Percentiles rank a stretch among this genome's conserved stretches.
Evolutionary conservation across 1,284 basidiomycete species (phyloP).

Genomic region (Polyporus tsugae): DNA sequence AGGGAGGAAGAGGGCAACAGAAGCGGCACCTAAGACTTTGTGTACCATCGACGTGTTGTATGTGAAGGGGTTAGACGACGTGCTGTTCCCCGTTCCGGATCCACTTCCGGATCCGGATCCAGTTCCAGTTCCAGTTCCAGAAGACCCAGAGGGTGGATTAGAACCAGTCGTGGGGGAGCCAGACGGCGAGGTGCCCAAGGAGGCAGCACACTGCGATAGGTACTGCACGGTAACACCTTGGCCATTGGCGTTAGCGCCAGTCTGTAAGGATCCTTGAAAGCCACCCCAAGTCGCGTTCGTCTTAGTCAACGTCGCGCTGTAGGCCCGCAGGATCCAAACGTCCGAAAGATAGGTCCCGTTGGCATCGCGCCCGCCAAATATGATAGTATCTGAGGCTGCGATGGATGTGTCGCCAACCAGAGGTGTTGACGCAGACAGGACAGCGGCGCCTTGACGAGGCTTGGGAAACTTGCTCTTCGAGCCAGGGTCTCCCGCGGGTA

Average conservation of each 20-base stretch:
- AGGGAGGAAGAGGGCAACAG: conserved; percentile 64
- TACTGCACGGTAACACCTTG: conserved; percentile 71
- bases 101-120: neutral
- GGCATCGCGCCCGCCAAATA: conserved; percentile 78
- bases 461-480: conserved; percentile 56
- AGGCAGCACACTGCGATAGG: conserved; percentile 64
- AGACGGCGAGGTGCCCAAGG: conserved; percentile 39
- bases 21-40: conserved; percentile 72
- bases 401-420: conserved; percentile 63
- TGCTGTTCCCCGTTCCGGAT: neutral
- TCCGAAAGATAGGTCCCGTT: conserved; percentile 74
- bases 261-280: conserved; percentile 63
- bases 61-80: conserved; percentile 23
- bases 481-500: conserved; percentile 79
- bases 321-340: conserved; percentile 79
- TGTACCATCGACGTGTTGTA: conserved; percentile 68
- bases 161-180: conserved; percentile 21
- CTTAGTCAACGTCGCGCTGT: conserved; percentile 62
- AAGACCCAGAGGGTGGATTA: neutral
- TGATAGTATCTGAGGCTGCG: conserved; percentile 73
- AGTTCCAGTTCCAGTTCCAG: neutral
- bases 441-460: conserved; percentile 76
- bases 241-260: conserved; percentile 69
- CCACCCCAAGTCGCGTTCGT: conserved; percentile 67
- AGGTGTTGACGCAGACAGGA: conserved; percentile 58